A percentile compares a stretch with the other conserved stretches of the same genome.
Conservation (phyloP, 225 moss, liverwort and hornwort genomes). For the Marchantia paleacea region DNA sequence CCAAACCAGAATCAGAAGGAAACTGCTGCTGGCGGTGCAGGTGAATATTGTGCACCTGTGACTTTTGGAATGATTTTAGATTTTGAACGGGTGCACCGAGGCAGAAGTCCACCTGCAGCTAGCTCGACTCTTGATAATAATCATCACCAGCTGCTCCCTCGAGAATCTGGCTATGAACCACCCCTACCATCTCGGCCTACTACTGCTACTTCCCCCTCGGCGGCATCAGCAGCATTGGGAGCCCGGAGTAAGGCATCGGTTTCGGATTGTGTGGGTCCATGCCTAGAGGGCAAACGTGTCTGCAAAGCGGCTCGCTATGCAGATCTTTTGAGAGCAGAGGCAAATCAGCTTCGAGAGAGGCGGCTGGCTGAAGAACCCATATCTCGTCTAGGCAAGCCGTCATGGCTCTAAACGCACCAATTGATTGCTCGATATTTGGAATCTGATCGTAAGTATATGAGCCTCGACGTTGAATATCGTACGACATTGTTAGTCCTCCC, state of each 20-base stretch:
- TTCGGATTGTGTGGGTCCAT: neutral
- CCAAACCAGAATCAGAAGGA: too few species aligned
- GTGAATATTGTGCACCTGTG: conserved; percentile 10
- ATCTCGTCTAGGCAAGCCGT: conserved; percentile 13
- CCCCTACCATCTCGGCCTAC: neutral
- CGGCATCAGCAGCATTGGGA: neutral
- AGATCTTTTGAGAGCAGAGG: conserved; percentile 55
- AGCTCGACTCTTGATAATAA: neutral
- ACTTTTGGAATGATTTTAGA: conserved; percentile 33
- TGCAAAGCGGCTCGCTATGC: conserved; percentile 54
- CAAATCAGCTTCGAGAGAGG: conserved; percentile 54
- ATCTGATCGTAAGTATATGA: neutral
- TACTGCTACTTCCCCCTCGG: neutral
- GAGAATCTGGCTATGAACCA: neutral
- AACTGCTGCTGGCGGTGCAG: neutral
- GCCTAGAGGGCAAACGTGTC: conserved; percentile 29
- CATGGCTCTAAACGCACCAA: conserved; percentile 19
- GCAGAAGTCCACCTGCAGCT: neutral
- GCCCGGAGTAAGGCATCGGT: neutral
- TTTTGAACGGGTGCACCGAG: conserved; percentile 25
- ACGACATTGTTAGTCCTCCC: too few species aligned
- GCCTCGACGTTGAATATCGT: too few species aligned
- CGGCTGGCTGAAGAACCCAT: conserved; percentile 44
- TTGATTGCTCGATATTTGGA: neutral
- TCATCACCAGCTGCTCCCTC: neutral